These are phyloP conservation scores for Lactifluus volemus DNA, from an alignment of 768 basidiomycete genomes.

Conservation along the genomic window DNA sequence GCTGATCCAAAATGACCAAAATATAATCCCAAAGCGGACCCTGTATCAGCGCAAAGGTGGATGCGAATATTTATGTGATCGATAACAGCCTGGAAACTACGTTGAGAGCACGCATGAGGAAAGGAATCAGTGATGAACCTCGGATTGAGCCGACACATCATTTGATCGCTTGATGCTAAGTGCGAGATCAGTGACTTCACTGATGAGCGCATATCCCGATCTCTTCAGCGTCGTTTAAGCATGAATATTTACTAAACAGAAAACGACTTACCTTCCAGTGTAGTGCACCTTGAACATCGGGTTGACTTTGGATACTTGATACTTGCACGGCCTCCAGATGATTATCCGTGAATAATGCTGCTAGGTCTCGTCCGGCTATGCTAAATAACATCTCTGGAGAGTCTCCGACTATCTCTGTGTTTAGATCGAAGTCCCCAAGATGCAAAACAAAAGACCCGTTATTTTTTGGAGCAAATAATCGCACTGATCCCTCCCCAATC, in stretches of 20 bases:
- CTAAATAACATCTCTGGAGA: constrained; percentile 47
- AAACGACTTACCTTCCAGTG: constrained; percentile 57
- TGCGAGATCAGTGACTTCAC: constrained; percentile 45
- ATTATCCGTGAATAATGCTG: constrained; percentile 49
- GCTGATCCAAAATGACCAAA: constrained; percentile 41
- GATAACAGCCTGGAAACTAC: constrained; percentile 40
- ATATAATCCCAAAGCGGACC: constrained; percentile 49
- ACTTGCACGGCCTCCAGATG: constrained; percentile 28
- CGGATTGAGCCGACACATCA: not conserved
- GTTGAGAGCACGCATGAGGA: not conserved
- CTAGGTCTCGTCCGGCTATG: constrained; percentile 39
- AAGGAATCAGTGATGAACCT: constrained; percentile 3
- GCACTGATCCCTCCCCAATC: constrained; percentile 58
- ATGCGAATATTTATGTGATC: constrained; percentile 45
- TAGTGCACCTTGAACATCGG: not conserved
- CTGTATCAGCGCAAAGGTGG: constrained; percentile 74
- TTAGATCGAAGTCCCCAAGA: constrained; percentile 56
- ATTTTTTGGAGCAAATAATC: constrained; percentile 46
- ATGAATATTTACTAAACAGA: not conserved
- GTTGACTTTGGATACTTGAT: constrained; percentile 7
- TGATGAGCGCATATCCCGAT: constrained; percentile 60
- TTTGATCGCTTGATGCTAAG: constrained; percentile 6
- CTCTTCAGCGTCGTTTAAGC: constrained; percentile 29
- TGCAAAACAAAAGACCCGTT: constrained; percentile 61
- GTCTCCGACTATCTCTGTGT: constrained; percentile 65